Base-by-base conservation (phyloP, 331 rosid species). In the Ulmus americana region DNA sequence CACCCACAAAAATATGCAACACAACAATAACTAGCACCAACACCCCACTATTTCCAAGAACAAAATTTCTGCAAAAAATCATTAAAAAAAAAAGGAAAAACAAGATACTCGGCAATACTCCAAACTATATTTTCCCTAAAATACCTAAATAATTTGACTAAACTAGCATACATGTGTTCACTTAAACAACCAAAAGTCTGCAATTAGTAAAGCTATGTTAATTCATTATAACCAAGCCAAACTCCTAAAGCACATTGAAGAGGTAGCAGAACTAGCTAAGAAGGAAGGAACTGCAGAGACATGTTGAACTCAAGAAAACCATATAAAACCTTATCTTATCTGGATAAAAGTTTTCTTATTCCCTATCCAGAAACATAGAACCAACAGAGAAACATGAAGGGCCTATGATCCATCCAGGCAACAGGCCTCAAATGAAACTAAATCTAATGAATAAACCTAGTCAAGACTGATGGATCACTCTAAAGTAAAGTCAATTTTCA, bases 1-100 rank as follows among this genome's bases (percentile, higher is more conserved):
- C 18, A 54, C 39, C 64, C 69, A 58, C 72, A 70, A 39, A 38
- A 71, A 48, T 53, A 69, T 64, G 57, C 66, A 66, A 55, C 61
- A 63, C 8, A 43, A 45, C 22, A 45, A 48, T 44, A 39, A 55
- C 47, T 50, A 63, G 53, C 54, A 75, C 56, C 54, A 55, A 51
- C 35, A 61, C 64, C 35, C 35, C 40, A 65, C 28, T 11, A 60
- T 45, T 15, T 15, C 16, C 8, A 7, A 38, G 20, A 59, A 40
- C 35, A 10, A 43, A 61, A 44, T 43, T 11, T 61, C 52, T 41
- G 48, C 47, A 41, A 11, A 1, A 43, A 48, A 48, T 11, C n/a
- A 14, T 48, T 10, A 16, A 14, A 48, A 10, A 48, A 48, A 6
- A 48, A 12, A 48, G 53, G 3, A 7, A 5, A 48, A 48, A 16